A percentile compares a stretch with the other conserved stretches of the same genome.
phyloP scores from a whole-genome alignment of 192 early-diverging fungal species.

The Linnemannia elongata region DNA sequence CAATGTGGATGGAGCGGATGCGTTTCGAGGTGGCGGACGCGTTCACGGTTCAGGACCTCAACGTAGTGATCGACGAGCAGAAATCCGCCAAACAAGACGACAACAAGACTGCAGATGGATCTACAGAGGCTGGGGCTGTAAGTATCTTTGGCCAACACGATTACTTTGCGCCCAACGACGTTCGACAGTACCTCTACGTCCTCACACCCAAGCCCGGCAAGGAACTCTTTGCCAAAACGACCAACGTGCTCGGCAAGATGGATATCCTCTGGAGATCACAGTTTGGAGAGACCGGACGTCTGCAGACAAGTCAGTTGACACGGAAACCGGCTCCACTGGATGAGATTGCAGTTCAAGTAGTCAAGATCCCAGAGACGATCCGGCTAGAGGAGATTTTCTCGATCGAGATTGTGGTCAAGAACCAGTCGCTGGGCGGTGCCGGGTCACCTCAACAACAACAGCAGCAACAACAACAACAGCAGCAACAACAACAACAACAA shows the following conservation, averaged over 20 bases:
- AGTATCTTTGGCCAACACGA: conserved; percentile 67
- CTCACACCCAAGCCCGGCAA: conserved; percentile 75
- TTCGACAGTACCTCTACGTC: conserved; percentile 93
- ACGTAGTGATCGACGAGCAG: conserved; percentile 56
- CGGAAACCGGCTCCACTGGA: conserved; percentile 86
- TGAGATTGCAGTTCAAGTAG: conserved; percentile 74
- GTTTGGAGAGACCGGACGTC: conserved; percentile 88
- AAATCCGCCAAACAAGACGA: conserved; percentile 17
- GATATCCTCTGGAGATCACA: conserved; percentile 96
- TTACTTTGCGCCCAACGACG: conserved; percentile 81
- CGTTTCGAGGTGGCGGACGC: conserved; percentile 84
- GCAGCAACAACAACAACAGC: conserved; percentile 13
- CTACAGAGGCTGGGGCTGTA: not conserved
- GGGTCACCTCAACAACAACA: conserved; percentile 8
- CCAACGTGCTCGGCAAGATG: conserved; percentile 90
- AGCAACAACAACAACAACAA: conserved; percentile 1
- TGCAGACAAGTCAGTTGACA: conserved; percentile 93
- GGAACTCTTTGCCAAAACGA: conserved; percentile 73
- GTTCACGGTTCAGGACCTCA: conserved; percentile 81
- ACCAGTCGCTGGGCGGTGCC: conserved; percentile 26
- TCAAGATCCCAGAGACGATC: conserved; percentile 60
- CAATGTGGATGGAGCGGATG: conserved; percentile 92
- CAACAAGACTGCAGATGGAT: not conserved
- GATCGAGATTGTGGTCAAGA: conserved; percentile 63
- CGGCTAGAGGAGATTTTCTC: conserved; percentile 75